Evolutionary conservation across 495 filamentous ascomycete genomes (phyloP).

Genomic region (Neurospora pannonica): DNA sequence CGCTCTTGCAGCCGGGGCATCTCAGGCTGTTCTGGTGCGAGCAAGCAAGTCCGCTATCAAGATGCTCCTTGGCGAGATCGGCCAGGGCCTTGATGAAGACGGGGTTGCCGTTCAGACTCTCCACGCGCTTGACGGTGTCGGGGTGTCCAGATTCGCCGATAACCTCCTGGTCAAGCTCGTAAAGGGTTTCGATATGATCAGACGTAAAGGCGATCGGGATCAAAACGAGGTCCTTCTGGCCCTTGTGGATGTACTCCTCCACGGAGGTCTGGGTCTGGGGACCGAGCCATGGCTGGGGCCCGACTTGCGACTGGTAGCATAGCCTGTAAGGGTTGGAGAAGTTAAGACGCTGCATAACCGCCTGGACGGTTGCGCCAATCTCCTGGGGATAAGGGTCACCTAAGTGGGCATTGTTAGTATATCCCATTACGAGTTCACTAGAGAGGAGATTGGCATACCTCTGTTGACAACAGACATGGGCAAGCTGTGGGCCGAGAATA

Average conservation of each 20-base stretch:
- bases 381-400: slow-evolving; percentile 95
- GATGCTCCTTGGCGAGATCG: slow-evolving; percentile 70
- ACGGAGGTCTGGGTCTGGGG: slow-evolving; percentile 88
- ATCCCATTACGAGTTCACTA: not conserved
- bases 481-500: slow-evolving; percentile 92
- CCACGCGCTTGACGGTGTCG: slow-evolving; percentile 76
- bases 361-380: slow-evolving; percentile 93
- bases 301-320: slow-evolving; percentile 98
- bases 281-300: slow-evolving; percentile 89
- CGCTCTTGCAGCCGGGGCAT: slow-evolving; percentile 90
- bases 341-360: slow-evolving; percentile 83
- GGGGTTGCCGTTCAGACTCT: slow-evolving; percentile 86
- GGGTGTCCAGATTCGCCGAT: slow-evolving; percentile 78
- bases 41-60: slow-evolving; percentile 54
- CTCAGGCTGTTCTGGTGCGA: slow-evolving; percentile 82
- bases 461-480: slow-evolving; percentile 96
- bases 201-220: slow-evolving; percentile 97
- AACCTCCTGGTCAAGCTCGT: slow-evolving; percentile 90
- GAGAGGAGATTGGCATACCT: slow-evolving; percentile 36
- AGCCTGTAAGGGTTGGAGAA: slow-evolving; percentile 85
- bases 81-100: slow-evolving; percentile 89
- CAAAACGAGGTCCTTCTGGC: slow-evolving; percentile 80
- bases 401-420: slow-evolving; percentile 23
- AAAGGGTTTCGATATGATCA: slow-evolving; percentile 97
- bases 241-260: slow-evolving; percentile 77